Base-by-base conservation (phyloP, 1,284 basidiomycete species). In the Phenoliferia sp. region DNA sequence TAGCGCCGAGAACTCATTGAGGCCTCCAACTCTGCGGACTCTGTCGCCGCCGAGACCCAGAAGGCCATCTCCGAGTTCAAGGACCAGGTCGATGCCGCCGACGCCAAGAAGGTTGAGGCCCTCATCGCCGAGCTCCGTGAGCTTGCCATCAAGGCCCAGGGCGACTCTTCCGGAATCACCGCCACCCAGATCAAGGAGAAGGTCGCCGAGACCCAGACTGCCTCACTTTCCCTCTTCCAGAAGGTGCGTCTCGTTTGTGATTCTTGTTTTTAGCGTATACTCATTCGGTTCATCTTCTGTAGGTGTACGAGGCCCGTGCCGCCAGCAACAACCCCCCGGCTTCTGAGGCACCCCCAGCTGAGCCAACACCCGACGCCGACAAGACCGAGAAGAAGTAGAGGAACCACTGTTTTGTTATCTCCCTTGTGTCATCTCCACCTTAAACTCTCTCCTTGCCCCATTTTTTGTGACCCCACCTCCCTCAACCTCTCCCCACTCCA, bases 41-140 rank as follows among this genome's bases (percentile, higher is more conserved):
- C 90, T 33, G 90, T 98, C 74, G 92, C 89, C 78, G 83, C 87
- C 69, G 95, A 99, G 81, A 99, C 95, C 3, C 93, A 96, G 85
- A 98, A 97, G 77, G 92, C 92, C 35, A 90, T 98, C 87, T 87
- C 85, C 79, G 96, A 99, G 83, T 98, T 98, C 85, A 94, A 94
- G 84, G 90, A 95, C 67, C 93, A 98, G 80, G 87, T 99, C 67
- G 93, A 97, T 76, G 86, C 87, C 26, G 83, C 88, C 5, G 94
- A 95, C 87, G 91, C 90, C 82, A 92, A 92, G 80, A 97, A 94
- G 85, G 93, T 97, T 74, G 83, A 88, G 68, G 89, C 88, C 80
- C 88, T 94, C 65, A 83, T 99, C 62, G 81, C 81, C 71, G 94
- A 98, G 82, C 88, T 98, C 62, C 88, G 94, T 68, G 94, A 94